Evolutionary conservation across 768 basidiomycete species (phyloP), one percentile per base, ranked within the genome.

Genomic region (Lactarius evosmus): DNA sequence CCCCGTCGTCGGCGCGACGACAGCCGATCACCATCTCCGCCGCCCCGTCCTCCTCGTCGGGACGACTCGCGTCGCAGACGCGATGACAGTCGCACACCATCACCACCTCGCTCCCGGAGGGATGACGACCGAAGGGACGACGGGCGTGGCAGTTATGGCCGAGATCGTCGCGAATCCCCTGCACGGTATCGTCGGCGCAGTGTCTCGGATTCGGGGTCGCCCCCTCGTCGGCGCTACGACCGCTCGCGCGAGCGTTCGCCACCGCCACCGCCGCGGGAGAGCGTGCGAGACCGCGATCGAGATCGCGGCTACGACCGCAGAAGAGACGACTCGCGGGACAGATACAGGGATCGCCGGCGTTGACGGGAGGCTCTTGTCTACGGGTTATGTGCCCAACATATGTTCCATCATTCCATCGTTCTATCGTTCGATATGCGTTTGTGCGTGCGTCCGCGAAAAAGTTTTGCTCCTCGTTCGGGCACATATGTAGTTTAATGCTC

Each of bases 31-130:
- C 66, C 56, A 60, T 71, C 69, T 22, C 65, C 41, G 56, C 70
- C 56, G 25, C 71, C 69, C 14, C 61, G 62, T 27, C 70, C 64
- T 14, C 70, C 64, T 14, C 70, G 60, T 51, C 64, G 68, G 29
- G 69, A 67, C n/a, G 69, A 64, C n/a, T 30, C 41, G 8, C 56
- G 38, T 17, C 57, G 58, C n/a, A 33, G 33, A 22, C 65, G 62
- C 25, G 58, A 65, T 32, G 60, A 61, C 25, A 60, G 60, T 22
- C 63, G 60, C 51, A 33, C 65, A 29, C 67, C 66, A 6, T 60
- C 67, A 33, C 62, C 66, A 32, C 50, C 67, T 53, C 65, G 40
- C 27, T 58, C 55, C 40, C 66, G 66, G 29, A 57, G 52, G 34
- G 32, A 54, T 6, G 52, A 54, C 2, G 62, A 54, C 36, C 54